A percentile compares a stretch with the other conserved stretches of the same genome.
These are phyloP conservation scores for Crassisporium funariophilum DNA, from an alignment of 768 basidiomycete species.

Conservation along the genomic window DNA sequence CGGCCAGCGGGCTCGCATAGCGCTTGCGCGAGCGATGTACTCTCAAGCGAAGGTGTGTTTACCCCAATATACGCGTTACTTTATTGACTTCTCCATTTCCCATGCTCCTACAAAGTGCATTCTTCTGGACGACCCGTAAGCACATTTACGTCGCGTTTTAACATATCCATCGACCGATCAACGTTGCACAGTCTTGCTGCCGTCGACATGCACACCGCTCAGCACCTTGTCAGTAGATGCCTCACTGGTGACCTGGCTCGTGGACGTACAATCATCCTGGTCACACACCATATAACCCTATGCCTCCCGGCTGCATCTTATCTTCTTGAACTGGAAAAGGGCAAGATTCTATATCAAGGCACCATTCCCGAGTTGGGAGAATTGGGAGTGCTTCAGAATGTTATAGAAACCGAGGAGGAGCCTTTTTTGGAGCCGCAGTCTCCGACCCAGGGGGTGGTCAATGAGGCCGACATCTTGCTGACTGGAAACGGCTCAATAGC, in stretches of 20 bases:
- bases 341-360: conserved; percentile 52
- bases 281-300: conserved; percentile 80
- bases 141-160: conserved; percentile 4
- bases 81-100: not conserved
- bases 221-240: conserved; percentile 66
- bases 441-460: conserved; percentile 7
- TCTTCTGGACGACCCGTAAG: conserved; percentile 73
- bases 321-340: conserved; percentile 61
- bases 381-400: conserved; percentile 42
- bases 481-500: conserved; percentile 9
- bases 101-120: conserved; percentile 41
- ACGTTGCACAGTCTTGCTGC: conserved; percentile 53
- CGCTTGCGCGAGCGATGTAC: conserved; percentile 80
- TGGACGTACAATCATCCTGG: conserved; percentile 74
- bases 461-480: conserved; percentile 17
- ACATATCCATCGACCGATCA: not conserved
- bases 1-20: conserved; percentile 73
- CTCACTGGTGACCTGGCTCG: conserved; percentile 61
- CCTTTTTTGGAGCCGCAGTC: conserved; percentile 28
- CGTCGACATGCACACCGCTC: conserved; percentile 78
- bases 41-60: conserved; percentile 62
- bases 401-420: conserved; percentile 51
- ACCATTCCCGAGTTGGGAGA: conserved; percentile 48
- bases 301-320: conserved; percentile 70
- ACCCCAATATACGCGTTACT: not conserved